Conservation (phyloP, 192 early-diverging fungal species). For the Gryganskiella cystojenkinii region DNA sequence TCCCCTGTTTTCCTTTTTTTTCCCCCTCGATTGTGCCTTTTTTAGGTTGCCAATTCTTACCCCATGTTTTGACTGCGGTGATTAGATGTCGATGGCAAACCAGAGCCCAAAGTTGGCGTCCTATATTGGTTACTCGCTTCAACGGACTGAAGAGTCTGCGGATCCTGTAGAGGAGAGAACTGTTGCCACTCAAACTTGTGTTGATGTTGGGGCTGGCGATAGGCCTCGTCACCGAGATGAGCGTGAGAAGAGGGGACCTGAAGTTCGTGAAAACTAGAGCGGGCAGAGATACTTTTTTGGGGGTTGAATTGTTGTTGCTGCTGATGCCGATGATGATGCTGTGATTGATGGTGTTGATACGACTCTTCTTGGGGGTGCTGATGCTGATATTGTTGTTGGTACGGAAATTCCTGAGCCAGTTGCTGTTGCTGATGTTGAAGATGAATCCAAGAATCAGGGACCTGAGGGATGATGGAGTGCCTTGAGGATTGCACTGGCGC, state of each 20-base stretch:
- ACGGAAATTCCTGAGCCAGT: constrained; percentile 16
- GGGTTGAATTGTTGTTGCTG: constrained; percentile 25
- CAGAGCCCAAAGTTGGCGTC: constrained; percentile 13
- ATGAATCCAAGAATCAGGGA: constrained; percentile 23
- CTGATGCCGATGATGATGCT: constrained; percentile 2
- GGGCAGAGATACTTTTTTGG: no score
- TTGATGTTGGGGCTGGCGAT: constrained; percentile 20
- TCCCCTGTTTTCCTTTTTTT: no score
- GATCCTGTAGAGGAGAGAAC: not conserved
- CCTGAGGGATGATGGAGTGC: constrained; percentile 18
- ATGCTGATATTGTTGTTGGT: constrained; percentile 19
- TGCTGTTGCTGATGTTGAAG: not conserved
- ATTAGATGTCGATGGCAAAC: constrained; percentile 11
- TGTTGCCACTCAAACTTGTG: constrained; percentile 13
- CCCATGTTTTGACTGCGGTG: constrained; percentile 33
- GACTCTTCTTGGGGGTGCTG: constrained; percentile 8
- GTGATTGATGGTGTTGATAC: constrained; percentile 24
- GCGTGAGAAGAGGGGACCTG: not conserved
- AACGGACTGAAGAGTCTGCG: not conserved
- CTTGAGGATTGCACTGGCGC: constrained; percentile 28
- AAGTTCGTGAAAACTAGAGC: no score
- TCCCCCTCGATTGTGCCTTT: no score
- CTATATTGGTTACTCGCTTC: constrained; percentile 24
- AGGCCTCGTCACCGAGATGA: not conserved
- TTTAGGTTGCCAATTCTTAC: constrained; percentile 9